Evolutionary conservation across 345 rosid genomes (phyloP).

Genomic region (Cochlearia excelsa): DNA sequence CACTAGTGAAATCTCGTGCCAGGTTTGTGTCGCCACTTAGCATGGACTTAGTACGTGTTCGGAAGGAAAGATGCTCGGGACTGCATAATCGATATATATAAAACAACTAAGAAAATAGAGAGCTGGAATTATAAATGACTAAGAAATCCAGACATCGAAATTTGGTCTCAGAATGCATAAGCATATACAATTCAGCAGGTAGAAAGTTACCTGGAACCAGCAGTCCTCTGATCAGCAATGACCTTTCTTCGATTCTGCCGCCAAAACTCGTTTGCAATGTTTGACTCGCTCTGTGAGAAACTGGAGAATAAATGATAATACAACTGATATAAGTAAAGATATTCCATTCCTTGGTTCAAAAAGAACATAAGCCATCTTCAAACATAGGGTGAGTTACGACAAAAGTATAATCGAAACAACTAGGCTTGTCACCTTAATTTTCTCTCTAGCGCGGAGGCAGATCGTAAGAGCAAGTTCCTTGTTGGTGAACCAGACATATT

Average conservation of each 20-base stretch:
- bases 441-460: constrained; percentile 53
- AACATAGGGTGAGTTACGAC: constrained; percentile 5
- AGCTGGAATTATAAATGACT: constrained; percentile 11
- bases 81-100: constrained; percentile 44
- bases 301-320: constrained; percentile 41
- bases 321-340: constrained; percentile 15
- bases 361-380: constrained; percentile 9
- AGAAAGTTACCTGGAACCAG: constrained; percentile 79
- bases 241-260: constrained; percentile 83
- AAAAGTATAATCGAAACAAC: constrained; percentile 11
- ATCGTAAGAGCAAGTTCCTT: constrained; percentile 63
- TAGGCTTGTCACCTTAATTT: constrained; percentile 58
- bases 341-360: constrained; percentile 3
- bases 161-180: constrained; percentile 23
- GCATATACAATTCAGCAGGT: constrained; percentile 24
- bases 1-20: constrained; percentile 57
- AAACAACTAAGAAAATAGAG: not conserved
- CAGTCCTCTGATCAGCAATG: constrained; percentile 91
- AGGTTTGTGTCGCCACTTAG: constrained; percentile 72
- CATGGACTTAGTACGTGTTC: constrained; percentile 70
- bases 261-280: constrained; percentile 82
- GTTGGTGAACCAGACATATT: constrained; percentile 64
- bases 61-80: constrained; percentile 88
- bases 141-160: constrained; percentile 3
- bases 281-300: constrained; percentile 89